Evolutionary conservation across 306 rosid species (phyloP), one percentile per base, ranked within the genome.

Genomic region (Castanopsis chinensis): DNA sequence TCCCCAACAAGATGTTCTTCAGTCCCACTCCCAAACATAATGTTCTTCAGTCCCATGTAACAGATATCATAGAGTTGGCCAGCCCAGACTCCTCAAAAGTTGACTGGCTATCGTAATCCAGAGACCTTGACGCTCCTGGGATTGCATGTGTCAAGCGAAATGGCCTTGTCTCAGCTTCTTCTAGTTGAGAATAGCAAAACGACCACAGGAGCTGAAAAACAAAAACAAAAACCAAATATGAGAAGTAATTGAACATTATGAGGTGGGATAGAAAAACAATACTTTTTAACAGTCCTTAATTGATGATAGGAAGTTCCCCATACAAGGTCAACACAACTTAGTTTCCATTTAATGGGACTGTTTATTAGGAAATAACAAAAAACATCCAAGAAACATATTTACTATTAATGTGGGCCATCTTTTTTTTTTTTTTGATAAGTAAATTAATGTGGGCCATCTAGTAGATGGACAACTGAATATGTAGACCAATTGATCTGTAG

Each of bases 201-300:
- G 99, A 96, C 99, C 99, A 96, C 76, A 96, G 84, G 74, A 96
- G 89, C 99, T 96, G 92, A 88, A 82, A 82, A 71, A 81, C 25
- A 77, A 78, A 21, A 70, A 70, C 23, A 65, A 59, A 69, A 73
- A 58, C 35, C 49, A 77, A 58, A 77, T 57, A 33, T 33, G 28
- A 64, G 55, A 30, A 57, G 41, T 45, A 51, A 71, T 69, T 13
- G 69, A 61, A 6, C 6, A 8, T 5, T 6, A 18, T 15, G 43
- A 63, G 11, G 30, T 15, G 37, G 69, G 43, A 63, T 28, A 63
- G 43, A 63, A 63, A 6, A 4, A 3, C 20, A 15, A 19, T 7
- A 8, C 4, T 35, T 67, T 33, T 19, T 18, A 7, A 61, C 19
- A 4, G 1, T 27, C 2, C 15, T 5, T 13, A 2, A 2, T 13